A percentile compares a stretch with the other conserved stretches of the same genome.
phyloP scores from a whole-genome alignment of 1,284 basidiomycete genomes.

The Cryptococcus sp. region DNA sequence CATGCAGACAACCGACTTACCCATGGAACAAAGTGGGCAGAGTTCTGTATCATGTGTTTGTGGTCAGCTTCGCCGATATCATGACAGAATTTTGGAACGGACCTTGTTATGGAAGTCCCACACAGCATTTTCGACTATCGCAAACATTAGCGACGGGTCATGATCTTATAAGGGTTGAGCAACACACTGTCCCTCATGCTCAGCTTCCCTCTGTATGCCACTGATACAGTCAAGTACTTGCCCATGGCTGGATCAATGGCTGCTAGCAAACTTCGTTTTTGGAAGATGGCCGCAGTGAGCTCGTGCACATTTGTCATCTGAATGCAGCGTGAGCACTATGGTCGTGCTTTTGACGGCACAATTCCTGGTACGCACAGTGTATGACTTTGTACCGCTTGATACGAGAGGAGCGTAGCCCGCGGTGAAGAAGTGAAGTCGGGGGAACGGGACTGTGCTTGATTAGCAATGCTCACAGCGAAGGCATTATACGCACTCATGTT shows the following conservation, averaged over 20 bases:
- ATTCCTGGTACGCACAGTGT: constrained; percentile 52
- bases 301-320: constrained; percentile 40
- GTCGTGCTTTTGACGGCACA: not conserved
- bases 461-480: not conserved
- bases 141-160: constrained; percentile 7
- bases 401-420: constrained; percentile 82
- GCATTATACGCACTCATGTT: constrained; percentile 62
- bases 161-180: too few relatives aligned
- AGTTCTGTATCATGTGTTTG: constrained; percentile 26
- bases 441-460: constrained; percentile 68
- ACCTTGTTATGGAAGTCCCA: constrained; percentile 48
- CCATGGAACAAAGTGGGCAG: constrained; percentile 47
- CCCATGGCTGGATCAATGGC: constrained; percentile 44
- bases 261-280: constrained; percentile 40
- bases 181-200: constrained; percentile 45
- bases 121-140: constrained; percentile 39
- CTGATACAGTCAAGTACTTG: constrained; percentile 51
- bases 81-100: not conserved
- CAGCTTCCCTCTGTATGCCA: constrained; percentile 48
- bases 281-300: constrained; percentile 45
- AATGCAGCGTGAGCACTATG: constrained; percentile 1
- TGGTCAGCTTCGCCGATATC: not conserved
- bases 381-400: constrained; percentile 64
- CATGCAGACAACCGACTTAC: constrained; percentile 7
- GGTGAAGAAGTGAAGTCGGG: constrained; percentile 88